Evolutionary conservation across 2,329 filamentous ascomycete genomes (phyloP).

Genomic region (Diaporthe ampelina): DNA sequence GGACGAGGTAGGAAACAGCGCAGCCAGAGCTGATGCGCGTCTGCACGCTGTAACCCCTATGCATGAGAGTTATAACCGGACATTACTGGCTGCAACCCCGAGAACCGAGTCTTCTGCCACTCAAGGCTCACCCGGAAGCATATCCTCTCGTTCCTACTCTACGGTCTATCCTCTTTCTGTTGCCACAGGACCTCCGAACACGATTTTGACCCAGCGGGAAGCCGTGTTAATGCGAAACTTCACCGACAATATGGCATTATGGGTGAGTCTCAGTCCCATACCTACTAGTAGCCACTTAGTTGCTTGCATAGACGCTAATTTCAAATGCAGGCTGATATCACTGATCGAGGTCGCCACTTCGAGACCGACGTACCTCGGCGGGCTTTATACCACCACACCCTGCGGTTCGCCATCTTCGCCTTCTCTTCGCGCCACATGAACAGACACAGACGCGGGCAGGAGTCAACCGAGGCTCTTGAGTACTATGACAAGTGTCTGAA

Average conservation of each 20-base stretch:
- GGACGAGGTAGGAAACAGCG: background rate
- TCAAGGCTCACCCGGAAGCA: conserved; percentile 7
- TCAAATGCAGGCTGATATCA: background rate
- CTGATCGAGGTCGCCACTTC: background rate
- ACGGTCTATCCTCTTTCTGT: background rate
- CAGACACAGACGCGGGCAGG: background rate
- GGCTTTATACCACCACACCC: background rate
- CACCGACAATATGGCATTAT: conserved; percentile 8
- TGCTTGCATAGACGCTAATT: background rate
- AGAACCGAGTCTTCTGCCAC: background rate
- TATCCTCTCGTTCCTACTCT: conserved; percentile 11
- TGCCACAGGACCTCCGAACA: background rate
- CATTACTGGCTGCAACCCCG: background rate
- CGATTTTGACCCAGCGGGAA: background rate
- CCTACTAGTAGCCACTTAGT: too few relatives aligned
- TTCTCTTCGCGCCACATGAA: conserved; percentile 15
- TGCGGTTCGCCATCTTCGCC: conserved; percentile 12
- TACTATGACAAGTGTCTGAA: conserved; percentile 33
- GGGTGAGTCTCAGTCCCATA: background rate
- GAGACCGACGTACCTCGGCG: conserved; percentile 14
- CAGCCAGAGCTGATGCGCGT: background rate
- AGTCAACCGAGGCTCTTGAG: conserved; percentile 19
- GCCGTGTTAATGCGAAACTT: conserved; percentile 18
- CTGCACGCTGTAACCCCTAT: background rate
- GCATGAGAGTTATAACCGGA: background rate